phyloP scores from a whole-genome alignment of 2,329 filamentous ascomycete species.

The Fusarium sacchari region DNA sequence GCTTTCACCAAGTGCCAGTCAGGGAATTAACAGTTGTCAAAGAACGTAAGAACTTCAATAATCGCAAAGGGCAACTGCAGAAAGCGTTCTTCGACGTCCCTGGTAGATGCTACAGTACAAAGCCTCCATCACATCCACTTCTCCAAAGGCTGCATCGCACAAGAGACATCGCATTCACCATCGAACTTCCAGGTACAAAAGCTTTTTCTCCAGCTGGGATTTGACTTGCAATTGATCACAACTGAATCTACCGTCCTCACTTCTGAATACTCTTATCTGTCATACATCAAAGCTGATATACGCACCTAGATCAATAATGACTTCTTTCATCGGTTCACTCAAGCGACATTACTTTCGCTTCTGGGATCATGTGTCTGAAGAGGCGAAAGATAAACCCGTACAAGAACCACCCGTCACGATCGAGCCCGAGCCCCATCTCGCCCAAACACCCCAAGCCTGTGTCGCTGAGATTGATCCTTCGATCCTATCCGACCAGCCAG shows the following conservation, averaged over 20 bases:
- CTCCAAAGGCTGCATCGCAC: neutral
- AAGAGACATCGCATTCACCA: neutral
- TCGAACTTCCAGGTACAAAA: fast-evolving
- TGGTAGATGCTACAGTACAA: neutral
- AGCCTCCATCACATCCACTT: neutral
- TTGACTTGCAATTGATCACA: fast-evolving
- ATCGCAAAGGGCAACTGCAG: too few relatives aligned
- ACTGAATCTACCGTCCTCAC: neutral
- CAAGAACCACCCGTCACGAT: neutral
- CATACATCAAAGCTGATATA: neutral
- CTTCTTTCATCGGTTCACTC: neutral
- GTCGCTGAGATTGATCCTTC: neutral
- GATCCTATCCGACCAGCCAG: neutral
- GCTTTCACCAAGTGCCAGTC: too few relatives aligned
- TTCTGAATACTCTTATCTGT: neutral
- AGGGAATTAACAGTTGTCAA: too few relatives aligned
- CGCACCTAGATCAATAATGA: neutral
- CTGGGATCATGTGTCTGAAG: too few relatives aligned
- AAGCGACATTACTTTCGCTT: too few relatives aligned
- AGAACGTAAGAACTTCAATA: too few relatives aligned
- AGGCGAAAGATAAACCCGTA: fast-evolving
- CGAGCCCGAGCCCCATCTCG: neutral
- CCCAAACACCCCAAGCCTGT: fast-evolving
- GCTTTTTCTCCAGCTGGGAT: fast-evolving
- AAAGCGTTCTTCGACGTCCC: too few relatives aligned